Evolutionary conservation across 495 filamentous ascomycete genomes (phyloP).

Genomic region (Eremomyces bilateralis): DNA sequence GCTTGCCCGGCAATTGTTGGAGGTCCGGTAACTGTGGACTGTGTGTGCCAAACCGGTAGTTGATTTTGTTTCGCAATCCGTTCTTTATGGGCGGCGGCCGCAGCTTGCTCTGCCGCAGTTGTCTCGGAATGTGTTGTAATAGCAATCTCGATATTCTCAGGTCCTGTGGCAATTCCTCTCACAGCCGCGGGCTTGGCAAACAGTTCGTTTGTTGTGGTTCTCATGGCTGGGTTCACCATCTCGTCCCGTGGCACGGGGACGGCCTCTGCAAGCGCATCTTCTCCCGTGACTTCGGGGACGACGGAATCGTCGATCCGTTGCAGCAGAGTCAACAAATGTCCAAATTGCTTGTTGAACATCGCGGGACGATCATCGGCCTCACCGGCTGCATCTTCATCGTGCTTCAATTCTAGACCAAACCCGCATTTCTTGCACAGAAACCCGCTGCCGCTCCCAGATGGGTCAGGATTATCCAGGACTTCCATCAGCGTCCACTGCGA

Average conservation of each 20-base stretch:
- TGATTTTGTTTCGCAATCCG: slow-evolving; percentile 61
- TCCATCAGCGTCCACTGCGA: slow-evolving; percentile 71
- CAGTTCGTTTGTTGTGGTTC: too few relatives aligned
- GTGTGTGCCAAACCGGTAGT: slow-evolving; percentile 73
- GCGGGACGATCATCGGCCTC: slow-evolving; percentile 55
- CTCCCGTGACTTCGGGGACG: slow-evolving; percentile 74
- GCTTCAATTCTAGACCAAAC: slow-evolving; percentile 40
- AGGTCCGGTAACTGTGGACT: slow-evolving; percentile 55
- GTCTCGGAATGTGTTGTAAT: slow-evolving; percentile 55
- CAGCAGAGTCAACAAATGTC: slow-evolving; percentile 61
- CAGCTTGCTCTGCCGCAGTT: slow-evolving; percentile 50
- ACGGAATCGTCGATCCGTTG: slow-evolving; percentile 64
- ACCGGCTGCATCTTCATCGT: slow-evolving; percentile 37
- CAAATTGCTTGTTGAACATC: slow-evolving; percentile 68
- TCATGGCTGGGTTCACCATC: slow-evolving; percentile 33
- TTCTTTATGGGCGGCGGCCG: slow-evolving; percentile 50
- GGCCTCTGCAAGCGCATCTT: slow-evolving; percentile 43
- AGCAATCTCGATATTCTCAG: slow-evolving; percentile 52
- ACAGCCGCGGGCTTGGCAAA: slow-evolving; percentile 39
- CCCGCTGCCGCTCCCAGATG: slow-evolving; percentile 24
- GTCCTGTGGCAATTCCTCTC: slow-evolving; percentile 44
- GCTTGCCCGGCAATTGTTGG: slow-evolving; percentile 8
- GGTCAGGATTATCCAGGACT: slow-evolving; percentile 47
- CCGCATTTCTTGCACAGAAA: slow-evolving; percentile 74
- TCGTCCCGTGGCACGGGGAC: slow-evolving; percentile 37